Base-by-base conservation (phyloP, 805 yeast species). In the Yarrowia porcina region DNA sequence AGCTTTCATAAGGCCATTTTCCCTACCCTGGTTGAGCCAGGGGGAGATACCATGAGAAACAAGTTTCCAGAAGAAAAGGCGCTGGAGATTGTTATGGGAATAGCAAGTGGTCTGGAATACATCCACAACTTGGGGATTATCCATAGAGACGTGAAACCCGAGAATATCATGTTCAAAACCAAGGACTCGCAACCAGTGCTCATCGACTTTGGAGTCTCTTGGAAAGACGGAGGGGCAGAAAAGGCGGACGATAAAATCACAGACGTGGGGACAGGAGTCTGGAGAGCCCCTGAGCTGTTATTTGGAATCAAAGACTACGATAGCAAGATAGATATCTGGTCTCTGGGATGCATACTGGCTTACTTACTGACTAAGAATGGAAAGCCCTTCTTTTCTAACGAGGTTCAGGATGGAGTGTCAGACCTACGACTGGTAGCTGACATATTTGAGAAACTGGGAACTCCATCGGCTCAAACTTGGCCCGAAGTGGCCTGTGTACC, bases 201-300 rank as follows among this genome's bases (percentile, higher is more conserved):
- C 1, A 82, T 84, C 15, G 96, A 90, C 69, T 86, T 87, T 73
- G 94, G 96, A 7, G 80, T 84, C 2, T 85, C 89, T 38, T 80
- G 81, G 57, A 78, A 80, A 27, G 70, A 72, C 6, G 69, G 72
- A 10, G 61, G 36, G 1, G 12, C 38, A 7, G 67, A 68, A 42
- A 67, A 56, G 76, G 80, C 66, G 76, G 79, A 64, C 77, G 81
- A n/a, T 6, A 77, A 76, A 63, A 71, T 79, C 33, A 72, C 78
- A 12, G 84, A 82, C 63, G 85, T 90, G 4, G 80, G 87, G 20
- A 86, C 92, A 0, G 85, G 86, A 1, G 77, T 78, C 33, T 90
- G 83, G 73, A 84, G 87, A 65, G 85, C 94, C 0, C 93, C 96
- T 0, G 96, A 89, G 69, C 73, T 87, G 50, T 75, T 89, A 42